Evolutionary conservation across 208 protist species (phyloP).

Genomic region (Angomonas ambiguus): DNA sequence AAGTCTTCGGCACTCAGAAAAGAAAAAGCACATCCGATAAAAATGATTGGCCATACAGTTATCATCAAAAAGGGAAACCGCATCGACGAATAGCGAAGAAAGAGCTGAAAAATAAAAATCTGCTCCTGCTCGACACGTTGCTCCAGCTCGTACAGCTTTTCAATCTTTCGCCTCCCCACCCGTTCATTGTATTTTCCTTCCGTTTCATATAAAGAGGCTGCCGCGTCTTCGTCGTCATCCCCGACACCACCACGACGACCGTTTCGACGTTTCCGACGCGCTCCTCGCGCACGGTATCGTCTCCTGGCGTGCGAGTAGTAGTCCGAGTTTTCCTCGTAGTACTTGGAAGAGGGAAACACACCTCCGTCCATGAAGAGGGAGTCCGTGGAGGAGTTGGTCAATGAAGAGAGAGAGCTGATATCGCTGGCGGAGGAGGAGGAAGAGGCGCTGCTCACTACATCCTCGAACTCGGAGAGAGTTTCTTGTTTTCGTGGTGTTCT

Average conservation of each 20-base stretch:
- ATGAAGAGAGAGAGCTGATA: not conserved
- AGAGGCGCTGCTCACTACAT: too few species aligned
- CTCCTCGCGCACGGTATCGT: too few species aligned
- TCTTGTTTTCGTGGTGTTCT: not conserved
- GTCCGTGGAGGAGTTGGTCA: not conserved
- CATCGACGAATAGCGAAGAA: constrained; percentile 50
- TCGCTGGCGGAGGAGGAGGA: too few species aligned
- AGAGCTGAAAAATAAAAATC: constrained; percentile 27
- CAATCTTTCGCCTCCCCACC: not conserved
- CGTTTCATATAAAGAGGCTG: too few species aligned
- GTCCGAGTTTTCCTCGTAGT: too few species aligned
- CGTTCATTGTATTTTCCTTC: not conserved
- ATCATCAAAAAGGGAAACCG: constrained; percentile 37
- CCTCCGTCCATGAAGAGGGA: not conserved
- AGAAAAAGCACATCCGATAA: constrained; percentile 25
- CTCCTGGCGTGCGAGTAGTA: too few species aligned
- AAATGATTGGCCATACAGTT: constrained; percentile 36
- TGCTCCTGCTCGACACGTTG: not conserved
- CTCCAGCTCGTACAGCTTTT: not conserved
- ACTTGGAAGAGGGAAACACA: too few species aligned
- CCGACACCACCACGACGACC: not conserved
- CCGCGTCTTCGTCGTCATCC: not conserved
- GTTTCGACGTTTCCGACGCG: too few species aligned
- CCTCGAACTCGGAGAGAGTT: too few species aligned
- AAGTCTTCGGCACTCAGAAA: constrained; percentile 50